Conservation (phyloP, 108 stramenopile genomes). For the Skeletonema potamos region DNA sequence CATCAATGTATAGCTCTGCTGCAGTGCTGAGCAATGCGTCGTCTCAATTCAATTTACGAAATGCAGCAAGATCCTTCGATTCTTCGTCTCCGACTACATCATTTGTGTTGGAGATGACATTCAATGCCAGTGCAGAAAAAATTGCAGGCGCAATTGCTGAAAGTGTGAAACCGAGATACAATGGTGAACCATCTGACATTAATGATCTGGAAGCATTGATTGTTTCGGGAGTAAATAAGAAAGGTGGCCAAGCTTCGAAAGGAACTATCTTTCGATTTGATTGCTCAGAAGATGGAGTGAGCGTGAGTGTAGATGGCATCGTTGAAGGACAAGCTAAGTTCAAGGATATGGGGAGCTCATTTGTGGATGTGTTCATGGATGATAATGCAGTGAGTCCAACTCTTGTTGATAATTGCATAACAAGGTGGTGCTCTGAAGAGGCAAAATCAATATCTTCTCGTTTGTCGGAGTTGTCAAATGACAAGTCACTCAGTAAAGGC, state of each 20-base stretch:
- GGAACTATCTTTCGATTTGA: conserved; percentile 4
- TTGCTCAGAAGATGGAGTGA: background rate
- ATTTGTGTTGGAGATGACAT: conserved; percentile 3
- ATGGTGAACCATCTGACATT: background rate
- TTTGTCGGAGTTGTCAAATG: no score
- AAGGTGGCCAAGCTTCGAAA: background rate
- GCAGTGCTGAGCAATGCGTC: background rate
- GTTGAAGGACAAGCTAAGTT: background rate
- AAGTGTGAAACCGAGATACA: background rate
- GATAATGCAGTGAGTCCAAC: conserved; percentile 2
- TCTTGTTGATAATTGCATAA: background rate
- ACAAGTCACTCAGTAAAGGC: background rate
- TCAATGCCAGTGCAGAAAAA: background rate
- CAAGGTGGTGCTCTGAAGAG: no score
- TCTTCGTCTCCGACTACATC: background rate
- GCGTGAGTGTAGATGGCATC: background rate
- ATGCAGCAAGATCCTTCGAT: background rate
- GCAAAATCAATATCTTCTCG: no score
- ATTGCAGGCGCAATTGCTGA: conserved; percentile 1
- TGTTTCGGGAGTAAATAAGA: background rate
- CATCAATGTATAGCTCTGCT: background rate
- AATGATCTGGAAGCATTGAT: background rate
- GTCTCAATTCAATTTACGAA: background rate
- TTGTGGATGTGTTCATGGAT: conserved; percentile 1
- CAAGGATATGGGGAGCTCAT: background rate